A percentile compares a stretch with the other conserved stretches of the same genome.
Conservation (phyloP, 1,284 basidiomycete species). For the Lentinula novae-zelandiae region DNA sequence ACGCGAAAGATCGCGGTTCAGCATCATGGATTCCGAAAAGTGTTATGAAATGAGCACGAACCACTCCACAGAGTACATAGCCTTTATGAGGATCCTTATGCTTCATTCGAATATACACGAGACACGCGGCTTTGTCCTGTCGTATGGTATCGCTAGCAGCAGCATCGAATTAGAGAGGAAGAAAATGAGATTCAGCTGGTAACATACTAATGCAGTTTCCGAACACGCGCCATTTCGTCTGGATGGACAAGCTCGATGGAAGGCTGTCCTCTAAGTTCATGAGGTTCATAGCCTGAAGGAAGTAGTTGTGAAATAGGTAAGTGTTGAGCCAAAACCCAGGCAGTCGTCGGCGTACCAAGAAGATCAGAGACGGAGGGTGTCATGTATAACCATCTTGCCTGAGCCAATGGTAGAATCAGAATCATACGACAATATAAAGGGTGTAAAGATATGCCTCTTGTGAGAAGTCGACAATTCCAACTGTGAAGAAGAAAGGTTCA, state of each 20-base stretch:
- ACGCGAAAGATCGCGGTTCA: not conserved
- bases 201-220: conserved; percentile 62
- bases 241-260: conserved; percentile 72
- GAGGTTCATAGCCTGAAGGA: conserved; percentile 60
- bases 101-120: conserved; percentile 69
- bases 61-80: conserved; percentile 67
- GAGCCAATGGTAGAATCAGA: conserved; percentile 9
- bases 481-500: conserved; percentile 29
- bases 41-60: conserved; percentile 33
- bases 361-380: conserved; percentile 69
- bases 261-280: conserved; percentile 61
- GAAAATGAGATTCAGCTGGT: not conserved
- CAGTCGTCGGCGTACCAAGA: conserved; percentile 43
- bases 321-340: conserved; percentile 2
- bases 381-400: conserved; percentile 71
- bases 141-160: conserved; percentile 59
- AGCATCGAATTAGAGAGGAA: conserved; percentile 11
- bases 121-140: conserved; percentile 70
- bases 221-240: conserved; percentile 62
- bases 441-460: conserved; percentile 44
- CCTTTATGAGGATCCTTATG: conserved; percentile 73
- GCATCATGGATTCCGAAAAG: not conserved
- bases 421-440: conserved; percentile 7
- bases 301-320: not conserved
- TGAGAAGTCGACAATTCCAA: conserved; percentile 73